These are phyloP conservation scores for Auricularia auricula-judae DNA, from an alignment of 768 basidiomycete species.

Conservation along the genomic window DNA sequence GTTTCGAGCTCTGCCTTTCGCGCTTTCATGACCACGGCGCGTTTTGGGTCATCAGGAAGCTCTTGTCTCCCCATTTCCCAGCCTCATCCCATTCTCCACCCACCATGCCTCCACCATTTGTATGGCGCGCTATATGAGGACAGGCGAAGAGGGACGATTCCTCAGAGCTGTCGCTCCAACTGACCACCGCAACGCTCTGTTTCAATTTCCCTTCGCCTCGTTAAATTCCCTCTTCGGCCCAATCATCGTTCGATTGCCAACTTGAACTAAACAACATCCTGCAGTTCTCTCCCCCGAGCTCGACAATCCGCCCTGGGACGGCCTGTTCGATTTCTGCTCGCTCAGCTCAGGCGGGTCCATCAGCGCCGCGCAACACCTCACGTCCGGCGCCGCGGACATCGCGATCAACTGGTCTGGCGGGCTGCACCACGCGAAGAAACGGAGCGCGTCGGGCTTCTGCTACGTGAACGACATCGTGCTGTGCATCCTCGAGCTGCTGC, in stretches of 20 bases:
- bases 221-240: background rate
- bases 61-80: no score
- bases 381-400: slow-evolving; percentile 67
- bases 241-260: background rate
- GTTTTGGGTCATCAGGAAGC: no score
- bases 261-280: background rate
- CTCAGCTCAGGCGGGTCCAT: slow-evolving; percentile 95
- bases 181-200: no score
- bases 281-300: slow-evolving; percentile 57
- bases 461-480: slow-evolving; percentile 98
- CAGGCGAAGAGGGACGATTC: no score
- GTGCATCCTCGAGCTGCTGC: slow-evolving; percentile 84
- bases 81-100: no score
- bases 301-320: slow-evolving; percentile 95
- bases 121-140: no score
- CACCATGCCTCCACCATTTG: no score
- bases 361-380: slow-evolving; percentile 72
- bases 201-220: no score
- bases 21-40: no score
- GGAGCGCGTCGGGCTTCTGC: slow-evolving; percentile 96
- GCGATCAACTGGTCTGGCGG: slow-evolving; percentile 98
- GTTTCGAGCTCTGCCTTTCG: no score
- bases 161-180: no score
- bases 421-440: slow-evolving; percentile 98
- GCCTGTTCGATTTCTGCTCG: slow-evolving; percentile 92